A percentile compares a stretch with the other conserved stretches of the same genome.
phyloP scores from a whole-genome alignment of 306 rosid species.

The Sicyos baderoa region DNA sequence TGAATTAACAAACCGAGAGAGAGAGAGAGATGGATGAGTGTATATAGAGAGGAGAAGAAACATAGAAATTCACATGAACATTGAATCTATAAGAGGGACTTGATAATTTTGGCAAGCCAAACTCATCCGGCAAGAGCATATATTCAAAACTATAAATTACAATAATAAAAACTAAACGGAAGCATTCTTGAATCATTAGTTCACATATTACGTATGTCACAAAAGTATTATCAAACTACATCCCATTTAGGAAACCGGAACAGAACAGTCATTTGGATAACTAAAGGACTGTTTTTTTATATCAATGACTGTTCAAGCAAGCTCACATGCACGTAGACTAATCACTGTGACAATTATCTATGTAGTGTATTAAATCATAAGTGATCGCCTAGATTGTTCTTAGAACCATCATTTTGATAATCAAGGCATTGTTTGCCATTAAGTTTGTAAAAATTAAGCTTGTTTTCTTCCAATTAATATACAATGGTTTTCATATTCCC shows the following conservation, averaged over 20 bases:
- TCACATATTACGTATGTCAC: not conserved
- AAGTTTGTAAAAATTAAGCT: no score
- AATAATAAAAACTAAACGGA: not conserved
- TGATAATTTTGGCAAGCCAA: not conserved
- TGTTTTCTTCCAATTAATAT: no score
- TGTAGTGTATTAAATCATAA: no score
- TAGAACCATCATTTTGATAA: no score
- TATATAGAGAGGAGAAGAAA: no score
- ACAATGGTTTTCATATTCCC: no score
- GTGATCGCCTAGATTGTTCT: no score
- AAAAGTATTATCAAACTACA: not conserved
- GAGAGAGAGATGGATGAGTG: not conserved
- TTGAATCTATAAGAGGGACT: not conserved
- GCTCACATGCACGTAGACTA: no score
- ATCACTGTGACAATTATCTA: no score
- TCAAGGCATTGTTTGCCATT: no score
- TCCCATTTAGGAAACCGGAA: not conserved
- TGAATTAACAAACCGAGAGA: slow-evolving; percentile 12
- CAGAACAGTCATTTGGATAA: not conserved
- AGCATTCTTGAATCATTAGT: not conserved
- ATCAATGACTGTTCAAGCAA: no score
- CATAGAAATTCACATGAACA: not conserved
- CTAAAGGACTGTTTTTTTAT: no score
- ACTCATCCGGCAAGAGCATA: not conserved
- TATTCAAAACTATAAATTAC: not conserved